Percentiles rank a stretch among this genome's conserved stretches.
phyloP scores from a whole-genome alignment of 2,329 filamentous ascomycete genomes.

The Colletotrichum orchidophilum region DNA sequence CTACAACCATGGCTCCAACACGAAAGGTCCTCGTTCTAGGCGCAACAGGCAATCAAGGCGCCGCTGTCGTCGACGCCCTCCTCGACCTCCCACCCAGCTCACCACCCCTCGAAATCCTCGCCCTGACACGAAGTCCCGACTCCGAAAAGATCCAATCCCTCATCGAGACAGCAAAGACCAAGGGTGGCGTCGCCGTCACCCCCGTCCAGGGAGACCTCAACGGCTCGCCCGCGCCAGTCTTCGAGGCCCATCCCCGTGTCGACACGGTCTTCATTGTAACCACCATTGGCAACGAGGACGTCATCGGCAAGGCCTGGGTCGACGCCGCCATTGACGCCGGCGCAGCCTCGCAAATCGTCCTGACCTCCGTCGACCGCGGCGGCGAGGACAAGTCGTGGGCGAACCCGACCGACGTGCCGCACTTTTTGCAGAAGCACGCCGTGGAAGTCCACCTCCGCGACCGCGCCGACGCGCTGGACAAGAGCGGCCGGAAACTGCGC shows the following conservation, averaged over 20 bases:
- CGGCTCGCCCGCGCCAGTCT: constrained; percentile 34
- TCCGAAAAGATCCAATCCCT: constrained; percentile 27
- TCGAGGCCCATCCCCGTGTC: constrained; percentile 35
- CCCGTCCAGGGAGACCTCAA: constrained; percentile 36
- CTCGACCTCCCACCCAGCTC: constrained; percentile 34
- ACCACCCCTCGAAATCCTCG: constrained; percentile 25
- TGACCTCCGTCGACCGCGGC: constrained; percentile 39
- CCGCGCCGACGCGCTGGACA: constrained; percentile 18
- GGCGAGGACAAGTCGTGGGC: constrained; percentile 39
- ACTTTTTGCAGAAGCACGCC: constrained; percentile 37
- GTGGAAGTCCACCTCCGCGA: constrained; percentile 35
- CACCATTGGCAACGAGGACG: constrained; percentile 39
- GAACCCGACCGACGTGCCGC: constrained; percentile 37
- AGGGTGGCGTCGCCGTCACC: constrained; percentile 26
- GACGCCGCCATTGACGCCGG: constrained; percentile 46
- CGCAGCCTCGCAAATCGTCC: constrained; percentile 52
- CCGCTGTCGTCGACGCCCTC: constrained; percentile 48
- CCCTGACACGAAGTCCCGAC: constrained; percentile 24
- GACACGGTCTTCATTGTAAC: constrained; percentile 41
- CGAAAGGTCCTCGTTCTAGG: constrained; percentile 55
- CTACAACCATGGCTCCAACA: constrained; percentile 33
- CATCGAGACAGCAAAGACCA: constrained; percentile 26
- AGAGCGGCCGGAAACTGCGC: neutral
- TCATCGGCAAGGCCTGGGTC: constrained; percentile 38
- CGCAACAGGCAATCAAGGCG: constrained; percentile 58